These are phyloP conservation scores for Adansonia gregorii DNA, from an alignment of 441 rosid species.

Conservation along the genomic window DNA sequence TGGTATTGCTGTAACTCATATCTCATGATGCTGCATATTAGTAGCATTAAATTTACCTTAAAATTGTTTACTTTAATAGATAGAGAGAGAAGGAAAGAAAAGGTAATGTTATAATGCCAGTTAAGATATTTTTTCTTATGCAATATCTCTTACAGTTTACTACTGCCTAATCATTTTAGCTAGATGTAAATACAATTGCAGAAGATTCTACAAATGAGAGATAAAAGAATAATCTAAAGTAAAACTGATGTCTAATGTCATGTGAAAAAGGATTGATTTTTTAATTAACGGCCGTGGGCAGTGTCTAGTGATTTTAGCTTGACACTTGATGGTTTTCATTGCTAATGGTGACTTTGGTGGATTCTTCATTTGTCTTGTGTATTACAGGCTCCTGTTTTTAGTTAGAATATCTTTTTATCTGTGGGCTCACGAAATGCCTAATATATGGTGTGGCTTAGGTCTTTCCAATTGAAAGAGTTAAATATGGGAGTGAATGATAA, in stretches of 20 bases:
- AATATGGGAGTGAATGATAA: background rate
- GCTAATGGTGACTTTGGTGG: background rate
- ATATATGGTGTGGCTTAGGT: constrained; percentile 1
- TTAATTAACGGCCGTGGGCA: too few species aligned
- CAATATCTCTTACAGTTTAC: too few species aligned
- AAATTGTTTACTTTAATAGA: too few species aligned
- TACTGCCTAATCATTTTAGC: background rate
- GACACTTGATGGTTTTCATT: background rate
- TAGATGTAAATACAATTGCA: background rate
- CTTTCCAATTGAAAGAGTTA: background rate
- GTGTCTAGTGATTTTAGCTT: too few species aligned
- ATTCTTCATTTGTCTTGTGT: background rate
- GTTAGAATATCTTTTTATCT: background rate
- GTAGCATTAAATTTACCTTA: too few species aligned
- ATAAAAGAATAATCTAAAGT: constrained; percentile 13
- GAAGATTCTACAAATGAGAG: background rate
- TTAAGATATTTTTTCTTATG: too few species aligned
- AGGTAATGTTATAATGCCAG: too few species aligned
- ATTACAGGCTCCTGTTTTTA: background rate
- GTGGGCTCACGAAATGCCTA: background rate
- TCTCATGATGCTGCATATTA: too few species aligned
- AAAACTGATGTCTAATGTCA: background rate
- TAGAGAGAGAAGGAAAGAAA: too few species aligned
- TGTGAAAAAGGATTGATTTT: too few species aligned
- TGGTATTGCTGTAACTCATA: too few species aligned